Evolutionary conservation across 2,329 filamentous ascomycete genomes (phyloP), one percentile per base, ranked within the genome.

Genomic region (Trichoderma arundinaceum): DNA sequence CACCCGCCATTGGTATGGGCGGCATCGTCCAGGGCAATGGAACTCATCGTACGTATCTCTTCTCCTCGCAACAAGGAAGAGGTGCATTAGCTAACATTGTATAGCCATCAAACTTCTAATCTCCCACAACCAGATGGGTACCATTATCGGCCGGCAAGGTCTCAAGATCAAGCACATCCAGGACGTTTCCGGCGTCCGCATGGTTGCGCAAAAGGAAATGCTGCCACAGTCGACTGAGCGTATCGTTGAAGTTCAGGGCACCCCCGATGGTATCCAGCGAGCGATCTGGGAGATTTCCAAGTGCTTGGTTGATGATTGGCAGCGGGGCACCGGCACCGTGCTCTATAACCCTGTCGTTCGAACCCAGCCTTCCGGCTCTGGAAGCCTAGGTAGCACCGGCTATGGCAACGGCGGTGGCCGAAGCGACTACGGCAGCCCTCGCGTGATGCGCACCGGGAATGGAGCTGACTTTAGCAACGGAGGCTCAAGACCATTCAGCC

Each of bases 151-250:
- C 74, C 89, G 93, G 71, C 92, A 96, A 78, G 95, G 95, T 67
- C 85, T 97, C 71, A 99, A 98, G 85, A 99, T 99, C 85, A 99
- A 99, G 86, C 92, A 97, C 78, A 99, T 99, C 72, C 95, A 99
- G 78, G 95, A 99, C 78, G 90, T 89, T 35, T 98, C 95, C 5
- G 94, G 94, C 70, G 95, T 98, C 66, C 94, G 95, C 76, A 99
- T 99, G 95, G 94, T 99, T 56, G 95, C 95, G 46, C 95, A 99
- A 80, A 99, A 99, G 82, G 95, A 99, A 75, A 99, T 99, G 95
- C 89, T 99, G 7, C 95, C 95, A 41, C 95, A 99, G 79, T 99
- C 95, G 6, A 99, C 95, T 39, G 95, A 99, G 83, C 91, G 95
- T 70, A 94, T 99, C 73, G 95, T 99, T 70, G 95, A 99, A 77